phyloP scores from a whole-genome alignment of 495 filamentous ascomycete species.

The Aspergillus coremiiformis region DNA sequence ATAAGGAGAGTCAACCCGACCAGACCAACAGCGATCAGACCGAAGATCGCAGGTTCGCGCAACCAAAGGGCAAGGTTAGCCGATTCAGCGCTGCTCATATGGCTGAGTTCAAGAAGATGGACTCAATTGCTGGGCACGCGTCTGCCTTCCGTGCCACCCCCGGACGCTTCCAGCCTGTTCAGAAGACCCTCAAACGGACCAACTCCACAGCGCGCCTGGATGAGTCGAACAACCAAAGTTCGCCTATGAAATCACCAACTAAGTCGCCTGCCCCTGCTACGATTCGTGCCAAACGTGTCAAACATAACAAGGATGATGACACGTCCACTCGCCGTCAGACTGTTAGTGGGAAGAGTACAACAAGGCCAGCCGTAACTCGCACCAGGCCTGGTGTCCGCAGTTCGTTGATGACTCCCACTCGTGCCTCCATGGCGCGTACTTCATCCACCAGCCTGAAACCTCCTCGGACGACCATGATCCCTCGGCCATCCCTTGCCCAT shows the following conservation, averaged over 20 bases:
- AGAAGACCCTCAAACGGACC: slow-evolving; percentile 59
- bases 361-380: slow-evolving; percentile 43
- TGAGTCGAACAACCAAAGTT: slow-evolving; percentile 38
- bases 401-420: slow-evolving; percentile 70
- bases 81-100: slow-evolving; percentile 78
- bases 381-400: slow-evolving; percentile 27
- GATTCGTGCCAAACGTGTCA: slow-evolving; percentile 54
- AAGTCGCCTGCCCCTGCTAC: slow-evolving; percentile 27
- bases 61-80: slow-evolving; percentile 65
- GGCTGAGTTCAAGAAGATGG: slow-evolving; percentile 92
- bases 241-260: slow-evolving; percentile 31
- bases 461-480: slow-evolving; percentile 46
- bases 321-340: slow-evolving; percentile 44
- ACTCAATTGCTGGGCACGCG: slow-evolving; percentile 80
- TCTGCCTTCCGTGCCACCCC: slow-evolving; percentile 66
- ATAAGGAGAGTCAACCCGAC: slow-evolving; percentile 41
- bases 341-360: slow-evolving; percentile 6
- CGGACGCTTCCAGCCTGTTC: slow-evolving; percentile 47
- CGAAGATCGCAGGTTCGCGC: slow-evolving; percentile 63
- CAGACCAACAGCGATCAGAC: slow-evolving; percentile 18
- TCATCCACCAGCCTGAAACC: slow-evolving; percentile 48
- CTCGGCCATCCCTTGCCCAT: slow-evolving; percentile 34
- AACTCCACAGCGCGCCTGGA: slow-evolving; percentile 69
- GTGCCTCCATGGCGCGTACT: slow-evolving; percentile 61
- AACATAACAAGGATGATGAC: slow-evolving; percentile 52